Evolutionary conservation across 345 rosid genomes (phyloP), one percentile per base, ranked within the genome.

Genomic region (Reutealis trisperma): DNA sequence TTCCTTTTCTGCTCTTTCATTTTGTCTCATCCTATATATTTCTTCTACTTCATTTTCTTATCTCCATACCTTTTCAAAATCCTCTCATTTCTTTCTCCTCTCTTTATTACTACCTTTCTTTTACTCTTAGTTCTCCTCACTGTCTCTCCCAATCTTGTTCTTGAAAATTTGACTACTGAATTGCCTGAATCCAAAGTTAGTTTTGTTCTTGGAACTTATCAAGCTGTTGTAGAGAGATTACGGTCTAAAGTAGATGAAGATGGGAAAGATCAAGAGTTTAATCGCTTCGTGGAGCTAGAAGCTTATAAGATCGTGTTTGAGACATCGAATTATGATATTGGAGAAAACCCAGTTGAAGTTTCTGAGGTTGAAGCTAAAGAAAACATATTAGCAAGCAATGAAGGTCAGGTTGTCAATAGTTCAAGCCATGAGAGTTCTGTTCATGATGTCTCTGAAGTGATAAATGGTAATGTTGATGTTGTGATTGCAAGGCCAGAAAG

Each of bases 11-110:
- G 80, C 72, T 87, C 91, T 21, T 81, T 88, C 83, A 45, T 89
- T 44, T 32, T 89, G 72, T 90, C 90, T 13, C 92, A 91, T 75
- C 94, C 97, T 79, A 85, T 78, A 49, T 88, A 75, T 61, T 72
- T 80, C 78, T 73, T 41, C 22, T 81, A 90, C 84, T 42, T 84
- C 42, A 73, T 90, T 79, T 86, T 89, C 87, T 86, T 92, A 86
- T 88, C 86, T 1, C 96, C 94, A 24, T 90, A 89, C 86, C 78
- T 93, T 65, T 51, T 92, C 88, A 93, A 89, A 86, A 81, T 93
- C 63, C 84, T 90, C 41, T 88, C 97, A 72, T 93, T 89, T 60
- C 93, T 95, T 22, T 92, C 94, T 54, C 99, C 99, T 67, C 96
- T 95, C 67, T 86, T 95, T 73, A 49, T 89, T 71, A 92, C 98